Evolutionary conservation across 2,329 filamentous ascomycete genomes (phyloP).

Genomic region (Botryotinia globosa): DNA sequence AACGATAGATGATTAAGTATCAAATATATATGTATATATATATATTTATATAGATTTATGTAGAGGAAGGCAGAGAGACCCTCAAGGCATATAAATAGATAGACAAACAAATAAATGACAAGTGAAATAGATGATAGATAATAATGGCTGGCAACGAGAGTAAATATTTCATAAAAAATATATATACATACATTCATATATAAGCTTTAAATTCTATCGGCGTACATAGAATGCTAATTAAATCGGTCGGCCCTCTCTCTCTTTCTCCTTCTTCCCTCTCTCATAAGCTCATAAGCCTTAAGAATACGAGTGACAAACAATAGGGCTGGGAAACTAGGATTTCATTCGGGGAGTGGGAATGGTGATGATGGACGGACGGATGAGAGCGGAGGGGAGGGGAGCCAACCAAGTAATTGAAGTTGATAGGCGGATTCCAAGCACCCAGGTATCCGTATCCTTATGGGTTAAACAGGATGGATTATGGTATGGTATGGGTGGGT

Average conservation of each 20-base stretch:
- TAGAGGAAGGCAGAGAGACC: not conserved
- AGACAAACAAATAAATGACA: not conserved
- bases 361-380: not conserved
- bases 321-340: conserved; percentile 14
- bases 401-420: not conserved
- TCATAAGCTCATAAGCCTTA: conserved; percentile 9
- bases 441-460: conserved; percentile 1
- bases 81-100: not conserved
- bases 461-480: not conserved
- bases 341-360: conserved; percentile 4
- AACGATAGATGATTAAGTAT: not conserved
- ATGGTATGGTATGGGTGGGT: not conserved
- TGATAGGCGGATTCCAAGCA: conserved; percentile 3
- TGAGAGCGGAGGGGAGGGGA: not conserved
- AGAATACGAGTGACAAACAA: conserved; percentile 4
- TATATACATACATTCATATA: not conserved
- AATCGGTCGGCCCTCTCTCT: not conserved
- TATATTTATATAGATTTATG: no score
- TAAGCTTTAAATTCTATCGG: not conserved
- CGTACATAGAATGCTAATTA: not conserved
- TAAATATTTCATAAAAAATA: conserved; percentile 6
- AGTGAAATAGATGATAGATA: not conserved
- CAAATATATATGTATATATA: not conserved
- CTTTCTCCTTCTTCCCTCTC: not conserved
- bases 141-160: not conserved